These are phyloP conservation scores for Choiromyces venosus DNA, from an alignment of 495 filamentous ascomycete species.

Conservation along the genomic window DNA sequence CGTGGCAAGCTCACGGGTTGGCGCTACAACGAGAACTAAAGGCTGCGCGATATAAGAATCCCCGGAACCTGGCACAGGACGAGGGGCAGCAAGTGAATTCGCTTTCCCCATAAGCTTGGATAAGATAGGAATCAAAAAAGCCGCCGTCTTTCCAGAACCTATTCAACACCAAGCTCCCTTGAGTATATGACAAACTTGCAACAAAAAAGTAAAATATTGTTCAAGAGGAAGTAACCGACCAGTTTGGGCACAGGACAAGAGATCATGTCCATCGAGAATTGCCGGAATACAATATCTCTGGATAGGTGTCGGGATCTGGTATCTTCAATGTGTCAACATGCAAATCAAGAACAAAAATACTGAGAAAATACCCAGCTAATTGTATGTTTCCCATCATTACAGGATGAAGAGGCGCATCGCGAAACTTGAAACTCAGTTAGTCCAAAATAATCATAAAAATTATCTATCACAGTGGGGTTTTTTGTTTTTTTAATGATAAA, in stretches of 20 bases:
- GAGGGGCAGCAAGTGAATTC: constrained; percentile 69
- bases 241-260: constrained; percentile 86
- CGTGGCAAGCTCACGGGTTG: constrained; percentile 79
- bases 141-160: constrained; percentile 96
- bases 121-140: constrained; percentile 82
- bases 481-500: neutral
- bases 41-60: constrained; percentile 60
- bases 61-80: constrained; percentile 53
- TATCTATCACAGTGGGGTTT: neutral
- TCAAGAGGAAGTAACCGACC: constrained; percentile 52
- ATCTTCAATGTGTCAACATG: constrained; percentile 37
- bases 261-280: constrained; percentile 63
- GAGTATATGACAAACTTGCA: neutral
- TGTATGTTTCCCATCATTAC: constrained; percentile 70
- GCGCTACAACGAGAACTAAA: constrained; percentile 75
- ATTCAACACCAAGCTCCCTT: constrained; percentile 1
- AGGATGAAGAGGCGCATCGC: constrained; percentile 78
- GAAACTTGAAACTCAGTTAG: constrained; percentile 50
- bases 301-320: constrained; percentile 70
- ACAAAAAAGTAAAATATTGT: neutral
- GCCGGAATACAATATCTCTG: constrained; percentile 79
- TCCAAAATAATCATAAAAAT: neutral
- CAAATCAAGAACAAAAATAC: neutral
- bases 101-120: constrained; percentile 92
- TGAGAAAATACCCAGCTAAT: constrained; percentile 52